Conservation (phyloP, 1,284 basidiomycete genomes). For the Cryptococcus wingfieldii region DNA sequence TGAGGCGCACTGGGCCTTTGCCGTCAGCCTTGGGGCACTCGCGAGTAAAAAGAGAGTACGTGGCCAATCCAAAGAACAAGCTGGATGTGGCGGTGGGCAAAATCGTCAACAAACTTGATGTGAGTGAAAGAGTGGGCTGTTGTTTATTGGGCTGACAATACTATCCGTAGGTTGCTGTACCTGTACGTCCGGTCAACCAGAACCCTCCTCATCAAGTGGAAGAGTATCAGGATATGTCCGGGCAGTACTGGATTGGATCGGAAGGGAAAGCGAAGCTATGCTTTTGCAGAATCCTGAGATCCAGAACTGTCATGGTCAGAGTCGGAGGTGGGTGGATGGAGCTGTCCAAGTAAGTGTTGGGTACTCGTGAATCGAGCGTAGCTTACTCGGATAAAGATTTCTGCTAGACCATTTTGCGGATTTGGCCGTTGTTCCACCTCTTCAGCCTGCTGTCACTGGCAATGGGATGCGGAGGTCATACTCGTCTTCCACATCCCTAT, state of each 20-base stretch:
- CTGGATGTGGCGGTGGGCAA: constrained; percentile 87
- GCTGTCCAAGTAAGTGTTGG: constrained; percentile 66
- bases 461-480: not conserved
- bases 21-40: not conserved
- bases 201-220: constrained; percentile 6
- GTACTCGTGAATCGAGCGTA: constrained; percentile 1
- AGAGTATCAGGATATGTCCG: constrained; percentile 78
- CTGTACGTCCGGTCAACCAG: constrained; percentile 64
- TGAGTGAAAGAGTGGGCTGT: constrained; percentile 43
- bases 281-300: constrained; percentile 86
- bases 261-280: constrained; percentile 70
- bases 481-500: not conserved
- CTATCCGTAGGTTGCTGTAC: constrained; percentile 56
- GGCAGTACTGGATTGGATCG: constrained; percentile 92
- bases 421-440: constrained; percentile 54
- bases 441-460: constrained; percentile 10
- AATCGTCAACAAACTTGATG: constrained; percentile 80
- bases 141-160: not conserved
- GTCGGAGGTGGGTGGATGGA: constrained; percentile 93
- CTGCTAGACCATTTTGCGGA: constrained; percentile 80
- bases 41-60: constrained; percentile 59
- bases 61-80: constrained; percentile 79
- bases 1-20: not conserved
- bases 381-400: constrained; percentile 56
- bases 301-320: constrained; percentile 89